These are phyloP conservation scores for Clarireedia monteithiana DNA, from an alignment of 2,329 filamentous ascomycete species.

Conservation along the genomic window DNA sequence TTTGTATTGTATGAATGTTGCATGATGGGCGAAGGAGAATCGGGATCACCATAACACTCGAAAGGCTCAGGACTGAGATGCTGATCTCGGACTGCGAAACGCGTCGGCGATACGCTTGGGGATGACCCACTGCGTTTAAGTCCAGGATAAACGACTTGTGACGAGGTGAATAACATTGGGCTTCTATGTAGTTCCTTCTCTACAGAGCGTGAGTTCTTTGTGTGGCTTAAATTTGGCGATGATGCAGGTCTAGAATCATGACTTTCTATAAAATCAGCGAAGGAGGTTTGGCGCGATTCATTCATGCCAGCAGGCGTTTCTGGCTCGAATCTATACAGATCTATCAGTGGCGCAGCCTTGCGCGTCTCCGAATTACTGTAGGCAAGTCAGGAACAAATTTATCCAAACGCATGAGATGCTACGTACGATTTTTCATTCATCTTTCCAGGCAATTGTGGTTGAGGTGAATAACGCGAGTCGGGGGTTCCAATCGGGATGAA, in stretches of 20 bases:
- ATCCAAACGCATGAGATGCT: not conserved
- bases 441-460: not conserved
- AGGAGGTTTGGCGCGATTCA: slow-evolving; percentile 16
- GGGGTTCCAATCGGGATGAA: slow-evolving; percentile 5
- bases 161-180: not conserved
- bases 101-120: slow-evolving; percentile 9
- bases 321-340: slow-evolving; percentile 24
- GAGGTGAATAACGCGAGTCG: slow-evolving; percentile 1
- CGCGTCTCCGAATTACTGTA: not conserved
- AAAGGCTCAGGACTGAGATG: not conserved
- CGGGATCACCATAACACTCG: not conserved
- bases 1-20: not conserved
- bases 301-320: slow-evolving; percentile 15
- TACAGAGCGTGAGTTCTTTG: not conserved
- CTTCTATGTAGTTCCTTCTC: not conserved
- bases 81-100: not conserved
- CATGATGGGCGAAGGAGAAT: slow-evolving; percentile 2
- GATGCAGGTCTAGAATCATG: slow-evolving; percentile 8
- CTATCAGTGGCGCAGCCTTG: slow-evolving; percentile 2
- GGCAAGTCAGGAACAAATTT: not conserved
- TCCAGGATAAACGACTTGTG: slow-evolving; percentile 1
- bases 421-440: not conserved
- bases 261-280: slow-evolving; percentile 20
- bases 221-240: slow-evolving; percentile 14
- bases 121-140: slow-evolving; percentile 16